Base-by-base conservation (phyloP, 495 filamentous ascomycete genomes). In the Evernia prunastri region DNA sequence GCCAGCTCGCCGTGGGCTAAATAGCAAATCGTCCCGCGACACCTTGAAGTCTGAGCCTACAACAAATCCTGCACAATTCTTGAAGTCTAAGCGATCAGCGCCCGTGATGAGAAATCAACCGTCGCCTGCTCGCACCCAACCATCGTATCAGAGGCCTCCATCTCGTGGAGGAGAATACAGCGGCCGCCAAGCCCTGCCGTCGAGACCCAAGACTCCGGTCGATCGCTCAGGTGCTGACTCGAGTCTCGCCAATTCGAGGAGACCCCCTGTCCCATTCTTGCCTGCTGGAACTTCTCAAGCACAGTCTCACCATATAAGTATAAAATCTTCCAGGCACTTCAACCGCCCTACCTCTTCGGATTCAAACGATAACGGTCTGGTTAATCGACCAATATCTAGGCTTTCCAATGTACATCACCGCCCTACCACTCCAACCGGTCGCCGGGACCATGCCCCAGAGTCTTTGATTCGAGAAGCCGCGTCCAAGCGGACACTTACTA, bases 61-160 rank as follows among this genome's bases (percentile, higher is more conserved):
- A 35, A 87, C 88, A 17, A 87, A 87, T 18, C 86, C 79, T 70
- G 83, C 87, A 31, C 89, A 94, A 66, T 75, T 90, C 36, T 79
- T 97, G 42, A 87, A 86, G 72, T 77, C 90, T 35, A 97, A 97
- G 77, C 85, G 92, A 58, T 97, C 95, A 10, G 82, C 95, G 75
- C 91, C 94, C 31, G 85, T 82, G 31, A 88, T 96, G 77, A 82
- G 89, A 58, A 78, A 77, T 59, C 68, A 75, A 37, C 71, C 72
- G 33, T 79, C 77, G 36, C 59, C 72, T 25, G 62, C 78, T 42
- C 77, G 76, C 64, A 56, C 69, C 37, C 63, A 68, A 56, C 36
- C 71, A 51, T 45, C 70, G 51, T 74, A 73, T 35, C 74, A 73
- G 43, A 75, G 74, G 53, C 68, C 76, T 25, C 71, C 77, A 25